phyloP scores from a whole-genome alignment of 495 filamentous ascomycete genomes.

The Penicillium manginii region DNA sequence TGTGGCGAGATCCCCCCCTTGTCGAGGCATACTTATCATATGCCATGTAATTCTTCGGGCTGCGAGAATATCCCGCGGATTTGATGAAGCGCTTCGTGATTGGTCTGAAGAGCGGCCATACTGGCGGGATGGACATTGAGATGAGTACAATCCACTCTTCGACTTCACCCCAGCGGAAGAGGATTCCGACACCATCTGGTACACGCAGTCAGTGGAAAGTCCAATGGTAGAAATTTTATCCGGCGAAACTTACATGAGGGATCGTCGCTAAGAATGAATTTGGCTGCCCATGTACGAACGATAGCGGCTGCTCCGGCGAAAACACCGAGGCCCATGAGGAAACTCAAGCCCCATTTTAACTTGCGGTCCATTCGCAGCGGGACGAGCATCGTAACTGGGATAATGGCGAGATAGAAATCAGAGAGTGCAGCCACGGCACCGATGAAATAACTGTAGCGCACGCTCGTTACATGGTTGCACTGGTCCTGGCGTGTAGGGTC shows the following conservation, averaged over 20 bases:
- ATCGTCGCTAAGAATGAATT: constrained; percentile 23
- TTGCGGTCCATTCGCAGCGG: constrained; percentile 22
- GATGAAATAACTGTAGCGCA: constrained; percentile 24
- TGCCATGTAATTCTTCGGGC: constrained; percentile 6
- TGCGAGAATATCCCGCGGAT: constrained; percentile 14
- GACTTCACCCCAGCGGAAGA: constrained; percentile 29
- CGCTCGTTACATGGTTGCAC: constrained; percentile 20
- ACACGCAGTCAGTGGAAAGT: not conserved
- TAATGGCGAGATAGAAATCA: constrained; percentile 26
- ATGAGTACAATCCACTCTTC: constrained; percentile 30
- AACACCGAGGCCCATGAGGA: constrained; percentile 28
- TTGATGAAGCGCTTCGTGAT: constrained; percentile 23
- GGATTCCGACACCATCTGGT: constrained; percentile 19
- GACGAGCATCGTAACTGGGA: constrained; percentile 22
- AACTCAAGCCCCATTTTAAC: constrained; percentile 28
- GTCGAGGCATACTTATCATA: constrained; percentile 11
- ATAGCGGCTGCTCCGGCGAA: constrained; percentile 26
- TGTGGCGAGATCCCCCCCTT: constrained; percentile 5
- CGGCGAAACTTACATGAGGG: constrained; percentile 19
- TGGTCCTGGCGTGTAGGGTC: constrained; percentile 21
- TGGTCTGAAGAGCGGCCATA: constrained; percentile 26
- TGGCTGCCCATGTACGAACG: constrained; percentile 26
- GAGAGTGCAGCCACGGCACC: constrained; percentile 23
- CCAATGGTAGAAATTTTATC: not conserved
- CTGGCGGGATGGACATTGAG: constrained; percentile 30